Evolutionary conservation across 805 yeast genomes (phyloP), one percentile per base, ranked within the genome.

Genomic region (Candida xiaguanensis): DNA sequence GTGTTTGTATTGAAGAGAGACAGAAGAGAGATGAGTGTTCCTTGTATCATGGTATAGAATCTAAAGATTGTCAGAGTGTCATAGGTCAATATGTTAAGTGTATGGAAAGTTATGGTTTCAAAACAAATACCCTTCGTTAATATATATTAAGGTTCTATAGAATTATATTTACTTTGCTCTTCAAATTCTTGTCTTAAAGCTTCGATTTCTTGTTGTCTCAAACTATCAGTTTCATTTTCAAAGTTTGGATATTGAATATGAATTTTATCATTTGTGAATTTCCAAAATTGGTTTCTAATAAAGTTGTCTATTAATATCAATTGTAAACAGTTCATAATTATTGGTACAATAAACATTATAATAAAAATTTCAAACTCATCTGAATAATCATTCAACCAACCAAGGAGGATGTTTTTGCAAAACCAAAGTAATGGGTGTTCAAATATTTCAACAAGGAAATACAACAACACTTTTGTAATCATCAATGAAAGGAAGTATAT

Each of bases 71-170:
- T 63, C 76, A 80, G 43, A 76, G 74, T 40, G 59, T 87, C 38
- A 83, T 91, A 46, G 65, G 64, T 16, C 70, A 78, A 43, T 93
- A 93, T 72, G 90, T 89, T 63, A 55, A 57, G 20, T 91, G 99
- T 66, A 91, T 91, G 99, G 82, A 81, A 55, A 88, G 95, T 14
- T 91, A 65, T 59, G 99, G 99, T 0, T 91, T 91, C 19, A 41
- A 13, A 8, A 34, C 42, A 28, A 41, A 41, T 29, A 32, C 37
- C 12, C 17, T 31, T 8, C 29, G 15, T 18, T 15, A 23, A 8
- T 25, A 7, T 26, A 23, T 17, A 32, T 13, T 25, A 28, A 8
- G 6, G 22, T 13, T 35, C 17, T 23, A 27, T 35, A 4, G 25
- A 27, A 9, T 27, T 31, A 27, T 27, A 35, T 5, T 34, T 34